A percentile compares a stretch with the other conserved stretches of the same genome.
Conservation (phyloP, 139 green algal species). For the Coelastrella sp. region DNA sequence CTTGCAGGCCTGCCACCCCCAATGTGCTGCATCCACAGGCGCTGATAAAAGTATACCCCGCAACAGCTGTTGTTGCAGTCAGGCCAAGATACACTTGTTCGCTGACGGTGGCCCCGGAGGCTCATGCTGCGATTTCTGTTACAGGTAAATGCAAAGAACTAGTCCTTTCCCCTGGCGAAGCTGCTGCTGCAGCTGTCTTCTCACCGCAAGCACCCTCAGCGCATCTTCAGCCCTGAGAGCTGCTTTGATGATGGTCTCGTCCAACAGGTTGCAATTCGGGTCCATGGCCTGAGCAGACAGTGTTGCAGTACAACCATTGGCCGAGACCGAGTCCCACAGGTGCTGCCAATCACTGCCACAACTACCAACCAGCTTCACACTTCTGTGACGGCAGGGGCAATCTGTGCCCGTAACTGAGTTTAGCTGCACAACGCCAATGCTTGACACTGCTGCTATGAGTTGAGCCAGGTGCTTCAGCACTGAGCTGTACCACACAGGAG, state of each 20-base stretch:
- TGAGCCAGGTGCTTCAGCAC: neutral
- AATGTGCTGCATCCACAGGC: neutral
- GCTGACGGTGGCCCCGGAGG: neutral
- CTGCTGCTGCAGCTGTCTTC: neutral
- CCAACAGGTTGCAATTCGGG: constrained; percentile 33
- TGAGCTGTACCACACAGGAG: neutral
- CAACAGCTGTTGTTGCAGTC: neutral
- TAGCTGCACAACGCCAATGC: too few species aligned
- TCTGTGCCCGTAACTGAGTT: too few species aligned
- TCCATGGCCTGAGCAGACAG: constrained; percentile 1
- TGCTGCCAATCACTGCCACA: too few species aligned
- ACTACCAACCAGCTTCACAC: too few species aligned
- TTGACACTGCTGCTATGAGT: too few species aligned
- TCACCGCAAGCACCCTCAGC: constrained; percentile 19
- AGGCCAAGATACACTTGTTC: too few species aligned
- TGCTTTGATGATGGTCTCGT: constrained; percentile 28
- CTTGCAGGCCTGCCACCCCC: neutral
- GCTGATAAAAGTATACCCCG: neutral
- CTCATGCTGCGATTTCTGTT: neutral
- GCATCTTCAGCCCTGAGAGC: constrained; percentile 26
- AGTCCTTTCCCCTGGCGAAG: neutral
- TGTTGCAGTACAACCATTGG: too few species aligned
- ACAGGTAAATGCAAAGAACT: neutral
- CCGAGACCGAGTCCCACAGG: too few species aligned
- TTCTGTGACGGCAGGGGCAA: too few species aligned